Evolutionary conservation across 2,329 filamentous ascomycete genomes (phyloP).

Genomic region (Colletotrichum gigasporum): DNA sequence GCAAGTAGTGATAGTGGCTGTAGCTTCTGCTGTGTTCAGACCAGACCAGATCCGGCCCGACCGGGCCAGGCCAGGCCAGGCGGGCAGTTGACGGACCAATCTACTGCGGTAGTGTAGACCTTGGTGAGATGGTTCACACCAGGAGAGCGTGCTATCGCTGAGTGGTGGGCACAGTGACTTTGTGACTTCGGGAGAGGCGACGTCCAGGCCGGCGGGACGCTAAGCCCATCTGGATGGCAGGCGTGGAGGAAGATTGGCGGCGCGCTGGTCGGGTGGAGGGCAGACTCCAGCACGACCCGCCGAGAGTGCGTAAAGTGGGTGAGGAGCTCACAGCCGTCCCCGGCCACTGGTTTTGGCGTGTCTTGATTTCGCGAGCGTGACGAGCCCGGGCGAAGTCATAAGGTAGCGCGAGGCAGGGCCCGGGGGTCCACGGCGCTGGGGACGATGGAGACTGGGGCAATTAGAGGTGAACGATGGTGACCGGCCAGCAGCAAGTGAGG

Average conservation of each 20-base stretch:
- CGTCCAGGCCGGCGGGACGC: constrained; percentile 26
- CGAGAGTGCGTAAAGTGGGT: constrained; percentile 30
- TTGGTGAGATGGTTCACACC: constrained; percentile 16
- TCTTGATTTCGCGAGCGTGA: constrained; percentile 30
- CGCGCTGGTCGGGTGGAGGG: constrained; percentile 6
- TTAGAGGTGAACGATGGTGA: neutral
- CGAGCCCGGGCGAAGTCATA: constrained; percentile 17
- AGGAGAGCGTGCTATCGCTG: neutral
- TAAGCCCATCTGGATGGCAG: constrained; percentile 15
- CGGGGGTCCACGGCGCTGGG: neutral
- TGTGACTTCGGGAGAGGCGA: constrained; percentile 26
- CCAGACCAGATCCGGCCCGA: neutral
- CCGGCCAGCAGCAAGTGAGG: neutral
- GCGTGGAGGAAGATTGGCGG: constrained; percentile 28
- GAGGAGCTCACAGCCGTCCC: constrained; percentile 10
- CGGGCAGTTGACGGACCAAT: neutral
- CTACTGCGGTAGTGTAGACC: neutral
- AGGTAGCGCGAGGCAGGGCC: no score
- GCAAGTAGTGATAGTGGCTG: neutral
- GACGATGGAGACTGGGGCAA: neutral
- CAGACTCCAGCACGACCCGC: constrained; percentile 22
- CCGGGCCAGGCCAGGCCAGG: neutral
- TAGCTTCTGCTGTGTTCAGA: neutral
- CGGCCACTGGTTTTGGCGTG: constrained; percentile 16
- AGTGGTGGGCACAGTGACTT: neutral